Evolutionary conservation across 331 rosid genomes (phyloP), one percentile per base, ranked within the genome.

Genomic region (Saraca asoca): DNA sequence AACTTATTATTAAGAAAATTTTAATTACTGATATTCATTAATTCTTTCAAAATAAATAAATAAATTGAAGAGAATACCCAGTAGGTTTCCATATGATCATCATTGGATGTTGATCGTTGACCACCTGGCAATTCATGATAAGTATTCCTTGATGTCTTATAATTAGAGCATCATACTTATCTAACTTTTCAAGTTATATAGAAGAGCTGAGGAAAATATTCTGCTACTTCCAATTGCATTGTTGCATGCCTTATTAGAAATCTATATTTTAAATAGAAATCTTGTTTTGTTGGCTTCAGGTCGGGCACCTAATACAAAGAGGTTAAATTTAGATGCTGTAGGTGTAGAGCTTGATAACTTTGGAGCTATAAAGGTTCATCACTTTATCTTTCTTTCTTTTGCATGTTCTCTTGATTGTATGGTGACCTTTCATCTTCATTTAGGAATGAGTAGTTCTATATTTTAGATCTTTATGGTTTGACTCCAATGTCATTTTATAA

Each of bases 251-350:
- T 13, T 20, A 14, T 63, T 17, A 37, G 20, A 29, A 56, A 18
- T 29, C 7, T 53, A 15, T 56, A 48, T 33, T 19, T 51, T 64
- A 12, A 31, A 7, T 14, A 45, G 13, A 68, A 51, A 46, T 66
- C 53, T 44, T 66, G 50, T 61, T 64, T 55, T 51, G 13, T 61
- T 69, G 57, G 68, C 71, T 73, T 68, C 83, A 93, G 97, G 98
- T 51, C 88, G 98, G 63, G 65, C 80, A 73, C 89, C 98, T 64
- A 93, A 88, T 82, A 56, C 97, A 43, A 93, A 86, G 85, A 88
- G 98, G 82, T 78, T 93, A 78, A 93, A 93, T 83, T 80, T 93
- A 85, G 84, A 76, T 74, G 87, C 86, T 48, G 90, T 71, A 14
- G 96, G 97, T 15, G 97, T 93, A 9, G 87, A 88, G 82, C 66